Evolutionary conservation across 2,329 filamentous ascomycete genomes (phyloP), one percentile per base, ranked within the genome.

Genomic region (Talaromyces sp.): DNA sequence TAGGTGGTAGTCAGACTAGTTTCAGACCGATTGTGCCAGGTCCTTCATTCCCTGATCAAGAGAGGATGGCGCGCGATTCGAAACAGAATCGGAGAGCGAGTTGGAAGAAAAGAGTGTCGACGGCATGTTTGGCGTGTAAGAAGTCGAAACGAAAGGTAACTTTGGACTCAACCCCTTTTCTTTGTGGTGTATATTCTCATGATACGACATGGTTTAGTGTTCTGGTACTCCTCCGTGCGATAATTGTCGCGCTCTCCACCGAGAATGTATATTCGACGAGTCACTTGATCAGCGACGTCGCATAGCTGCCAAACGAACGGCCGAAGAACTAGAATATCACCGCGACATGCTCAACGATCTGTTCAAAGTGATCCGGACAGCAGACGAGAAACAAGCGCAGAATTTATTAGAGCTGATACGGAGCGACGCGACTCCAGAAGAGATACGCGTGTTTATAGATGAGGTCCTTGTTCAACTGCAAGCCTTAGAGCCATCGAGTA

Each of bases 221-320:
- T 73, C 73, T 15, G 72, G 73, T 11, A 63, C 63, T 7, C 60
- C 69, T 8, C 73, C 74, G 1, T 77, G 74, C 54, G 65, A 72
- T 22, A 74, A 74, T 51, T 77, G 74, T 61, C 65, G 67, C 35
- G 60, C 69, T 31, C 72, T 70, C 52, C 66, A 68, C 21, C 63
- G 69, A 31, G 64, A 67, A 36, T 77, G 74, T 3, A 77, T 86
- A 28, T 81, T 86, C 66, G 85, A 88, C 66, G 81, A 84, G 67
- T 82, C 81, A 1, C 78, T 81, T 35, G 80, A 86, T 57, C 83
- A 83, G 8, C 69, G 74, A 10, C 71, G 73, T 3, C 70, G 74
- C 17, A 71, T 75, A 17, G 71, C 70, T 0, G 71, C 70, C 9
- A 77, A 75, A 59, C 66, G 73, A 8, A 75, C 73, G 3, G 66